These are phyloP conservation scores for Mucor velutinosus DNA, from an alignment of 371 early-diverging fungal species.

Conservation along the genomic window DNA sequence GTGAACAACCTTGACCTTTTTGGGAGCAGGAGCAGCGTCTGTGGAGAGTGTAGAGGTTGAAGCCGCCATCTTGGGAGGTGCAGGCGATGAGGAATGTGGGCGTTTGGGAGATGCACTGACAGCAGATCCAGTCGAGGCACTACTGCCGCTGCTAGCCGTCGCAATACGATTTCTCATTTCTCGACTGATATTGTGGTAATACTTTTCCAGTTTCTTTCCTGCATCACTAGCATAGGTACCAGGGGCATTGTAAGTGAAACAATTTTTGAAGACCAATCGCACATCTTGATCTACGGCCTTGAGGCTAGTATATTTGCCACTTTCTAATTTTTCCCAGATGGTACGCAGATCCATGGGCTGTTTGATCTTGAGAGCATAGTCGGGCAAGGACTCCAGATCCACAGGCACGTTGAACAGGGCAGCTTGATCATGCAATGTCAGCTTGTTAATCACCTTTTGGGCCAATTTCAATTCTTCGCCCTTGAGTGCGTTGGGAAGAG, in stretches of 20 bases:
- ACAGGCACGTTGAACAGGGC: conserved; percentile 84
- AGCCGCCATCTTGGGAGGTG: background rate
- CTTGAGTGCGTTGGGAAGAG: conserved; percentile 33
- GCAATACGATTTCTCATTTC: conserved; percentile 40
- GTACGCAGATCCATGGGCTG: conserved; percentile 97
- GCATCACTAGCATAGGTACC: conserved; percentile 81
- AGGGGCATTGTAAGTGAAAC: conserved; percentile 86
- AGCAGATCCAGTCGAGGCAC: background rate
- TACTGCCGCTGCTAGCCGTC: background rate
- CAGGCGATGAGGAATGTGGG: conserved; percentile 1
- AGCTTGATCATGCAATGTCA: conserved; percentile 39
- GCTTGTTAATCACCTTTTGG: conserved; percentile 39
- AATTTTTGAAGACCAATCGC: conserved; percentile 79
- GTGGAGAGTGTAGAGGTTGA: background rate
- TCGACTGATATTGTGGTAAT: conserved; percentile 58
- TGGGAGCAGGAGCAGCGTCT: background rate
- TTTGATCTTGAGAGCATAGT: conserved; percentile 84
- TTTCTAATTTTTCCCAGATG: conserved; percentile 79
- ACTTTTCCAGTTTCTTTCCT: conserved; percentile 69
- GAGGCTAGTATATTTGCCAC: conserved; percentile 48
- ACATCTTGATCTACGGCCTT: conserved; percentile 63
- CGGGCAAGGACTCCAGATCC: conserved; percentile 87
- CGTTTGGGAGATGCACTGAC: background rate
- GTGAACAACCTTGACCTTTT: background rate
- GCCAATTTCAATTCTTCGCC: conserved; percentile 44